Evolutionary conservation across 257 asterid species (phyloP).

Genomic region (Nicotiana noctiflora): DNA sequence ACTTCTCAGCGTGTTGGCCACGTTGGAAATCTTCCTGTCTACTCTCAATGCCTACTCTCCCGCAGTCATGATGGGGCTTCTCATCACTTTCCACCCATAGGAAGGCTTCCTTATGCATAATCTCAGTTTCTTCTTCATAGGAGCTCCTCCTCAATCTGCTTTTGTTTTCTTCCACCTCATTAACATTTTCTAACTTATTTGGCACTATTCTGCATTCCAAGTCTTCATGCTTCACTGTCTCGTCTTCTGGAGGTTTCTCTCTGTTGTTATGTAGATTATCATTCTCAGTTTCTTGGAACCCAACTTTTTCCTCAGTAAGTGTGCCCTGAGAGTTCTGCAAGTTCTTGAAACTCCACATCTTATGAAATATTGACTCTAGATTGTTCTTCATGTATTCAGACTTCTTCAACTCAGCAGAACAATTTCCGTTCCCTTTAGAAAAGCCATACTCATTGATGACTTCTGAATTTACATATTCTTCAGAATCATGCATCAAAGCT

Average conservation of each 20-base stretch:
- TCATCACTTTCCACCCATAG: conserved; percentile 23
- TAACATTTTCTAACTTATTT: conserved; percentile 14
- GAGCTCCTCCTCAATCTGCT: conserved; percentile 15
- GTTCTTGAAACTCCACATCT: conserved; percentile 12
- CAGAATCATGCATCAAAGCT: conserved; percentile 5
- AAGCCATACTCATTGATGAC: conserved; percentile 23
- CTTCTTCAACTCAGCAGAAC: conserved; percentile 19
- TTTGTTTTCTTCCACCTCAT: conserved; percentile 20
- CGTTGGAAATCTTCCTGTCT: conserved; percentile 22
- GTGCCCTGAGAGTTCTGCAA: conserved; percentile 1
- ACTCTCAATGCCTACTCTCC: conserved; percentile 19
- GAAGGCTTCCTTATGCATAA: conserved; percentile 21
- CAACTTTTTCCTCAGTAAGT: conserved; percentile 10
- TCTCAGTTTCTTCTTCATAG: conserved; percentile 33
- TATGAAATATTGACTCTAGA: neutral
- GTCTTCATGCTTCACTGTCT: conserved; percentile 3
- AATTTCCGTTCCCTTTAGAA: conserved; percentile 20
- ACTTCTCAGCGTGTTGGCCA: conserved; percentile 21
- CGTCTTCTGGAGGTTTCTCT: conserved; percentile 2
- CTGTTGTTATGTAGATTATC: conserved; percentile 17
- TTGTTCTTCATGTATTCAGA: conserved; percentile 8
- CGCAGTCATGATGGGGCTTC: conserved; percentile 23
- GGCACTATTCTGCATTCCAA: conserved; percentile 24
- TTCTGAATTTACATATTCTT: conserved; percentile 18
- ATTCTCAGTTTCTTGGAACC: conserved; percentile 16